These are phyloP conservation scores for Cardiosporidium cionae DNA, from an alignment of 169 alveolate genomes.

Conservation along the genomic window DNA sequence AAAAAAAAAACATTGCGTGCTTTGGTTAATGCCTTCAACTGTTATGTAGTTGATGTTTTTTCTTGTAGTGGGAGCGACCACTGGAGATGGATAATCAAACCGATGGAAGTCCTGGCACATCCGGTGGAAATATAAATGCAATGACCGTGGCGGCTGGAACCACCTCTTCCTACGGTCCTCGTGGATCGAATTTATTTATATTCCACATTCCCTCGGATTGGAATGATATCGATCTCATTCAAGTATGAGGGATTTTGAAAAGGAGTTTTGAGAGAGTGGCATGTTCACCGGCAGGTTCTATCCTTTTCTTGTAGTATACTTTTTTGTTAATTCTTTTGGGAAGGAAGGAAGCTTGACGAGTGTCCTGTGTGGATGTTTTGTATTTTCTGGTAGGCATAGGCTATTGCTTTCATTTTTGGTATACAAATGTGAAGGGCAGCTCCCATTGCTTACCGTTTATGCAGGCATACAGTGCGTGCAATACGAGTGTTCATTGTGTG, in stretches of 20 bases:
- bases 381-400: no score
- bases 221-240: slow-evolving; percentile 71
- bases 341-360: no score
- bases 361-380: no score
- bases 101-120: slow-evolving; percentile 42
- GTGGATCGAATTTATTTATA: slow-evolving; percentile 84
- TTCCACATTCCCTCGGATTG: slow-evolving; percentile 86
- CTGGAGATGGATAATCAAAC: slow-evolving; percentile 58
- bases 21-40: background rate
- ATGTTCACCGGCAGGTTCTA: background rate
- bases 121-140: slow-evolving; percentile 12
- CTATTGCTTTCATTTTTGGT: no score
- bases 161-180: slow-evolving; percentile 63
- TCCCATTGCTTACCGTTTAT: no score
- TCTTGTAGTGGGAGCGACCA: slow-evolving; percentile 81
- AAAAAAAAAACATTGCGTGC: background rate
- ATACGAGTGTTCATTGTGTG: no score
- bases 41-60: background rate
- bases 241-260: slow-evolving; percentile 44
- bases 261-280: background rate
- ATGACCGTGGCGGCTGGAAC: slow-evolving; percentile 9
- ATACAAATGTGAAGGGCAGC: no score
- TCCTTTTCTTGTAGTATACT: background rate
- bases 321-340: background rate
- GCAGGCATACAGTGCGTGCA: no score